Base-by-base conservation (phyloP, 306 rosid species). In the Ammopiptanthus mongolicus region DNA sequence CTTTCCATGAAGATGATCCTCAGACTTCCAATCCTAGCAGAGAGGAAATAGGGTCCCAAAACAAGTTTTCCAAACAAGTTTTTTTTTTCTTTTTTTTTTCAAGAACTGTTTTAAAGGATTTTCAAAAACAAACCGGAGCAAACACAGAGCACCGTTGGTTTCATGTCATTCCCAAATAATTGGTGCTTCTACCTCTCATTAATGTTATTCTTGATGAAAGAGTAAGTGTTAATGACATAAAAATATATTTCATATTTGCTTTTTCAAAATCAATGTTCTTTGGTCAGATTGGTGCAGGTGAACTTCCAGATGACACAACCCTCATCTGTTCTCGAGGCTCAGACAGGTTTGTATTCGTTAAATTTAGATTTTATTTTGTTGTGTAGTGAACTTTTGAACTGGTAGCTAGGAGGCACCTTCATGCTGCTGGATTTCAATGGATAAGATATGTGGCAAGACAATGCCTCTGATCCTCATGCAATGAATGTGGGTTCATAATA, bases 261-360 rank as follows among this genome's bases (percentile, higher is more conserved):
- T 57, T 55, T 65, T 68, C 76, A 73, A 60, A 77, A 80, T 37
- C 71, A 47, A 78, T 52, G 65, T 60, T 70, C 82, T 78, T 44
- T 83, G 85, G 83, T 82, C 90, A 91, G 97, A 86, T 94, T 86
- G 97, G 98, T 79, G 97, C 93, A 61, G 97, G 98, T 73, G 97
- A 94, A 67, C 84, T 86, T 80, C 98, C 98, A 1, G 98, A 94
- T 76, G 97, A 94, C 79, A 94, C 98, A 1, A 88, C 87, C 13
- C 91, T 94, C 60, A 23, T 84, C 65, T 91, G 98, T 67, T 81
- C 90, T 63, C 93, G 97, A 59, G 95, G 93, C 76, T 87, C 95
- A 0, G 98, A 94, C 90, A 94, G 98, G 98, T 87, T 81, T 80
- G 88, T 77, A 53, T 64, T 74, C 39, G 65, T 76, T 76, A 0